Conservation (phyloP, 164 flowering plant species). For the Annona cherimola region DNA sequence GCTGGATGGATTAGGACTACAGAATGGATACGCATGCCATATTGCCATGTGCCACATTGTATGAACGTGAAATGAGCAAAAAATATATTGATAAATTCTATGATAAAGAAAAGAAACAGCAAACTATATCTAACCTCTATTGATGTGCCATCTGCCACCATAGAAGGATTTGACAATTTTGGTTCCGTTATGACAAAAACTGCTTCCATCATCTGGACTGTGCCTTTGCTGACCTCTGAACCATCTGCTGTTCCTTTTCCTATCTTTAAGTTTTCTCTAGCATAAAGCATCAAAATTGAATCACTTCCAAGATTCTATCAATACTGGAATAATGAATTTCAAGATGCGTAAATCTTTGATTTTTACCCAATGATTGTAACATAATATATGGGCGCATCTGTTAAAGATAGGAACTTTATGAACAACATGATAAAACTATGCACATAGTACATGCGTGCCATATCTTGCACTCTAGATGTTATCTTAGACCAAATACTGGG, state of each 20-base stretch:
- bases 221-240: conserved; percentile 22
- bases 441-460: too few species aligned
- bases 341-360: not conserved
- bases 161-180: conserved; percentile 29
- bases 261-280: conserved; percentile 50
- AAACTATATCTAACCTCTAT: conserved; percentile 50
- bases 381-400: too few species aligned
- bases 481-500: too few species aligned
- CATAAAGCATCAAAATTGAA: not conserved
- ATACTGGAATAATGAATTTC: not conserved
- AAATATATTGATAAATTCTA: too few species aligned
- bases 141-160: conserved; percentile 23
- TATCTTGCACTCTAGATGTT: too few species aligned
- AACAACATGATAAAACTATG: too few species aligned
- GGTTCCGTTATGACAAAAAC: conserved; percentile 56
- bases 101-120: not conserved
- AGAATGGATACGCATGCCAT: not conserved
- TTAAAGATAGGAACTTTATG: too few species aligned
- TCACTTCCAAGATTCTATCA: not conserved
- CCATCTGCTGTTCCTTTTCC: conserved; percentile 54
- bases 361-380: too few species aligned
- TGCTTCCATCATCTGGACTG: conserved; percentile 50
- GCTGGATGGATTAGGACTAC: not conserved
- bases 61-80: not conserved
- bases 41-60: not conserved